Base-by-base conservation (phyloP, 2,329 filamentous ascomycete genomes). In the Simplicillium aogashimaense region DNA sequence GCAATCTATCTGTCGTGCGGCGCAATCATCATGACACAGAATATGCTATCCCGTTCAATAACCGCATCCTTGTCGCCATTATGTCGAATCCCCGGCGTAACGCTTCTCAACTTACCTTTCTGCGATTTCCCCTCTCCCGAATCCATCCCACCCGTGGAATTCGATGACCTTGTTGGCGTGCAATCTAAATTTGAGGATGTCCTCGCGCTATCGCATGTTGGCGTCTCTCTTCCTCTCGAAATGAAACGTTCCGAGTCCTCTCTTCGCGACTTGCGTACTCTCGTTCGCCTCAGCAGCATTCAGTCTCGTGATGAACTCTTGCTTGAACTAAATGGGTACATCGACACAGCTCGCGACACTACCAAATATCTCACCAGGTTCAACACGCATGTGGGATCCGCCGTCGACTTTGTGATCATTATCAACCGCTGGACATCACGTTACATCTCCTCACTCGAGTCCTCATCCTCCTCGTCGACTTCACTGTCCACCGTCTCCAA, bases 111-210 rank as follows among this genome's bases (percentile, higher is more conserved):
- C 43, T 62, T 87, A 1, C 73, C 82, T 0, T 83, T 86, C 50
- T 89, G 84, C 47, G 59, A 64, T 5, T 11, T 36, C 28, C 20
- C 37, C 13, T 7, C 47, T 17, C 36, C 54, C 48, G 47, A 49
- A 58, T 41, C 11, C 47, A 48, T 3, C 52, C 40, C 44, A 29
- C 58, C 57, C 4, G 64, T 81, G 35, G 80, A 88, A 51, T 90
- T 90, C 48, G 80, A 86, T 46, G 74, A 81, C 36, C 69, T 94
- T 16, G 83, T 92, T 67, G 70, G 70, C 14, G 75, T 83, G 2
- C 86, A 94, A 57, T 67, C 74, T n/a, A 72, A 79, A 20, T 87
- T 94, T 41, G 84, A 88, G 57, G 75, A 83, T 42, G 78, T 92
- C 1, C 62, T 92, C 4, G 76, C 85, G 48, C 75, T 78, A 43